These are phyloP conservation scores for Neodidymelliopsis sp. DNA, from an alignment of 2,329 filamentous ascomycete species.

Conservation along the genomic window DNA sequence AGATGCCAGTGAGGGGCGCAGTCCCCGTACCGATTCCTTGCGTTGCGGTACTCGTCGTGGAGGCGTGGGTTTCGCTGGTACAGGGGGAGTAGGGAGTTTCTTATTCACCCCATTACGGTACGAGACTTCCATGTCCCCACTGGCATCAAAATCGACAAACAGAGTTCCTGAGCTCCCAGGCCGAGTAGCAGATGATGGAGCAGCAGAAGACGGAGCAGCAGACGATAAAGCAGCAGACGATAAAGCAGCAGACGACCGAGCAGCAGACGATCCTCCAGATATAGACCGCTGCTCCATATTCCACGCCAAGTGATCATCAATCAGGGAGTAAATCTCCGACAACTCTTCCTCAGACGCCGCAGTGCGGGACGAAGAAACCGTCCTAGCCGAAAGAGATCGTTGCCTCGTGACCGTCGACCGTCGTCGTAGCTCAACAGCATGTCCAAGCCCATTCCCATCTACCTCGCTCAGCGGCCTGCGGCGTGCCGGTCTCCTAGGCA, in stretches of 20 bases:
- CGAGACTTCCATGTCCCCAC: conserved; percentile 4
- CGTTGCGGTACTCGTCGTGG: not conserved
- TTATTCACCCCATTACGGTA: conserved; percentile 14
- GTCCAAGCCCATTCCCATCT: not conserved
- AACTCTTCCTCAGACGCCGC: too few species aligned
- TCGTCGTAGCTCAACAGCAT: too few species aligned
- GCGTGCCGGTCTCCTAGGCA: not conserved
- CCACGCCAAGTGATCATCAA: conserved; percentile 31
- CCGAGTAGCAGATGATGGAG: too few species aligned
- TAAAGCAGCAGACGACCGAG: too few species aligned
- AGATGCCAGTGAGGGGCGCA: not conserved
- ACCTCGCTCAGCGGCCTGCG: not conserved
- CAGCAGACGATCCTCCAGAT: too few species aligned
- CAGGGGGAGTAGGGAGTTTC: conserved; percentile 10
- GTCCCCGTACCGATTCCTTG: not conserved
- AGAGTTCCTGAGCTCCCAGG: conserved; percentile 23
- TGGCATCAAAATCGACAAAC: conserved; percentile 32
- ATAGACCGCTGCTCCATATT: conserved; percentile 16
- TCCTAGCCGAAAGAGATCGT: too few species aligned
- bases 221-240: too few species aligned
- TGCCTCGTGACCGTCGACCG: too few species aligned
- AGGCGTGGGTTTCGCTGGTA: conserved; percentile 1
- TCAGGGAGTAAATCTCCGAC: conserved; percentile 21
- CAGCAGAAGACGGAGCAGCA: too few species aligned
- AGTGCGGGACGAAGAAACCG: not conserved